Percentiles rank a stretch among this genome's conserved stretches.
Evolutionary conservation across 495 filamentous ascomycete genomes (phyloP).

Genomic region (Aspergillus sclerotiicarbonarius): DNA sequence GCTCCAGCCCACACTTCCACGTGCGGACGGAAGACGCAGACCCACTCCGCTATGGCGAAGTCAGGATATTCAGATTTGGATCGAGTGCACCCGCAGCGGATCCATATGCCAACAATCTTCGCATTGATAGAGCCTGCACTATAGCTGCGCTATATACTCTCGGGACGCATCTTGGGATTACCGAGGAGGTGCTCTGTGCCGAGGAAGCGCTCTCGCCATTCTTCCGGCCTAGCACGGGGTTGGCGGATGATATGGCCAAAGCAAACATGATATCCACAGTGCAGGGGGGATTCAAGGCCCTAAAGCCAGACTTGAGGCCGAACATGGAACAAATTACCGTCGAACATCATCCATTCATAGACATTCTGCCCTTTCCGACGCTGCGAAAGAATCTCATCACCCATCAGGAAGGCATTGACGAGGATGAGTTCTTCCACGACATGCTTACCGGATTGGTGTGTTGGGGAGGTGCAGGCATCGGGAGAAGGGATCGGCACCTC

Average conservation of each 20-base stretch:
- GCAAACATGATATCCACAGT: conserved; percentile 15
- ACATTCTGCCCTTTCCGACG: conserved; percentile 27
- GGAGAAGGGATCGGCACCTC: conserved; percentile 19
- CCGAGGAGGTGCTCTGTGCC: conserved; percentile 22
- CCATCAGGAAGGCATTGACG: conserved; percentile 18
- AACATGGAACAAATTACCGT: conserved; percentile 26
- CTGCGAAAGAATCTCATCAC: conserved; percentile 27
- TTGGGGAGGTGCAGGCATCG: conserved; percentile 26
- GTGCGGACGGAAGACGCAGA: conserved; percentile 3
- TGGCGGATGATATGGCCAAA: conserved; percentile 7
- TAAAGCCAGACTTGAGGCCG: conserved; percentile 28
- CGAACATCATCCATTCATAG: conserved; percentile 28
- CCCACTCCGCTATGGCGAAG: conserved; percentile 1
- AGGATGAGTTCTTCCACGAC: conserved; percentile 26
- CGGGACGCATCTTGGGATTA: conserved; percentile 23
- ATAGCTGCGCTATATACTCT: conserved; percentile 17
- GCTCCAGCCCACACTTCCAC: conserved; percentile 18
- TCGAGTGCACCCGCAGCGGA: conserved; percentile 13
- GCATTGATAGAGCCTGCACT: conserved; percentile 25
- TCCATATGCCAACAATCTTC: conserved; percentile 26
- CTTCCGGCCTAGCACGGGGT: conserved; percentile 12
- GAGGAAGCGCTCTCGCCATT: conserved; percentile 25
- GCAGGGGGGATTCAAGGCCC: conserved; percentile 19
- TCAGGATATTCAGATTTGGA: conserved; percentile 12
- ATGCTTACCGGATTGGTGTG: conserved; percentile 25